Base-by-base conservation (phyloP, 352 stramenopile species). In the Albugo laibachii region DNA sequence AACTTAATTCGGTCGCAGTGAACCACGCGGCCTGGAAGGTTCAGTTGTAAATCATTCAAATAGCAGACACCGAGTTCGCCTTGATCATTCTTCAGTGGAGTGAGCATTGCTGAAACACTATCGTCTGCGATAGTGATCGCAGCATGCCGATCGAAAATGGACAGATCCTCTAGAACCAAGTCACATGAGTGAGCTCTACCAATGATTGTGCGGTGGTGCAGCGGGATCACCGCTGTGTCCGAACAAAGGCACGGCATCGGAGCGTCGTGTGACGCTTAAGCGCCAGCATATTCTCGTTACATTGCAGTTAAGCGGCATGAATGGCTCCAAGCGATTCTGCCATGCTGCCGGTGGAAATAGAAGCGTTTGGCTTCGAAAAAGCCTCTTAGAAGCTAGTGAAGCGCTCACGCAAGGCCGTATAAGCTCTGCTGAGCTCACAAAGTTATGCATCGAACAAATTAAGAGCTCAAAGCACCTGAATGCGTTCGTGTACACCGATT, bases 401-500 rank as follows among this genome's bases (percentile, higher is more conserved):
- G 72, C 77, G 21, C 61, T 91, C 14, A 39, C 55, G 13, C 49
- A 54, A 37, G 61, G 63, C 21, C 44, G 70, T 10, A 58, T 83
- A 27, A 78, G 74, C 18, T 59, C 74, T 1, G 61, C 79, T 36
- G 50, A 78, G 53, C 62, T 91, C 16, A 83, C 74, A 13, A 49
- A 72, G 49, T 62, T 56, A 15, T 91, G 77, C 52, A 83, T 86
- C 27, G 50, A 74, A 11, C 77, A 91, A 41, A 71, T 87, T 43
- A 64, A 87, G 36, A 57, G 57, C 11, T 84, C 73, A n/a, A 55
- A 59, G 11, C 38, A 48, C 34, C 62, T 86, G 41, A 92, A 92
- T 57, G 84, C 85, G 67, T 86, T 86, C 52, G 79, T 89, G 18
- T 58, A 45, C 8, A 81, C 69, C 39, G 73, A 85, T 42, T 83